Evolutionary conservation across 495 filamentous ascomycete species (phyloP).

Genomic region (Physcia stellaris): DNA sequence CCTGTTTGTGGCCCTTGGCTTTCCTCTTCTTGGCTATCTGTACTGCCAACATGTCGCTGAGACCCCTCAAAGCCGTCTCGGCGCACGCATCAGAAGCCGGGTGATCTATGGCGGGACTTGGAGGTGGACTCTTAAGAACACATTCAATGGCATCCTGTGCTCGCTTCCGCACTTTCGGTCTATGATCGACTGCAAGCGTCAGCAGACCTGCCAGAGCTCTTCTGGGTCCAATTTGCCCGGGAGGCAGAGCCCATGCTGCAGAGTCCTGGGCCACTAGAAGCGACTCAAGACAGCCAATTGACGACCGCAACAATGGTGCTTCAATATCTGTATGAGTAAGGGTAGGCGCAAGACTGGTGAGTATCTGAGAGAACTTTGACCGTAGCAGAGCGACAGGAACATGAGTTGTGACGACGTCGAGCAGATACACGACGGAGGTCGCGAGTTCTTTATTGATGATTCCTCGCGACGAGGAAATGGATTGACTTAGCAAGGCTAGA

Average conservation of each 20-base stretch:
- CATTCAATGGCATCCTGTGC: conserved; percentile 80
- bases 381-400: conserved; percentile 74
- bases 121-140: conserved; percentile 68
- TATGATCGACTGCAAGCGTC: conserved; percentile 66
- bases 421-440: conserved; percentile 83
- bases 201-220: conserved; percentile 79
- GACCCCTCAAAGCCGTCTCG: conserved; percentile 64
- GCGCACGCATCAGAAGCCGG: conserved; percentile 93
- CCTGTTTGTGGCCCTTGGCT: conserved; percentile 32
- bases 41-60: conserved; percentile 53
- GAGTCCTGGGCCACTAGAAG: conserved; percentile 80
- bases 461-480: conserved; percentile 44
- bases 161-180: conserved; percentile 90
- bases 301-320: conserved; percentile 70
- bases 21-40: conserved; percentile 58
- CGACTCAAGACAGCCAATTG: conserved; percentile 86
- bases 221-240: conserved; percentile 74
- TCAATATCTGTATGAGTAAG: conserved; percentile 70
- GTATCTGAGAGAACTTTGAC: conserved; percentile 86
- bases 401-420: conserved; percentile 75
- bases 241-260: conserved; percentile 71
- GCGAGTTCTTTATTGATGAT: conserved; percentile 72
- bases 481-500: conserved; percentile 73
- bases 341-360: conserved; percentile 71
- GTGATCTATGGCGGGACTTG: conserved; percentile 82